phyloP scores from a whole-genome alignment of 495 filamentous ascomycete species.

The Oleoguttula mirabilis region DNA sequence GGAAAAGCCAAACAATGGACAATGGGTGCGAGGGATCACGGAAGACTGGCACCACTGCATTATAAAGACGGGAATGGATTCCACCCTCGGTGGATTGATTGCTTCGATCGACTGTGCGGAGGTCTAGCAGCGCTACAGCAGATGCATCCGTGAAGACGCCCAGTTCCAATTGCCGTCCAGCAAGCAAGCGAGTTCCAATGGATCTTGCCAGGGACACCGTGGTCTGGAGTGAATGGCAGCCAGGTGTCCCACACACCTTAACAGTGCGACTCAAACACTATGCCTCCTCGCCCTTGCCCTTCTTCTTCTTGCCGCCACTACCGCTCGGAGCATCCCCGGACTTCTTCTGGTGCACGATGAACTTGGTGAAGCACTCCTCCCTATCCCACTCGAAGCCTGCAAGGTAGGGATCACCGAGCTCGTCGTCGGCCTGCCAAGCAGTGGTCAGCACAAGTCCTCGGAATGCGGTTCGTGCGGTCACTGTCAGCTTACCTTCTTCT shows the following conservation, averaged over 20 bases:
- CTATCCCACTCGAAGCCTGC: conserved; percentile 92
- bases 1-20: no score
- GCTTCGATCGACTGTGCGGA: not conserved
- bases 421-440: conserved; percentile 63
- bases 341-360: conserved; percentile 75
- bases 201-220: not conserved
- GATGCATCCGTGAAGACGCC: not conserved
- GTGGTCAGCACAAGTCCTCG: not conserved
- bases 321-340: conserved; percentile 41
- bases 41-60: not conserved
- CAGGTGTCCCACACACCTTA: not conserved
- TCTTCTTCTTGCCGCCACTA: conserved; percentile 58
- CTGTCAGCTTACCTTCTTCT: conserved; percentile 61
- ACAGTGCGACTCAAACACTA: not conserved
- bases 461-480: not conserved
- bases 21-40: no score
- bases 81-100: no score
- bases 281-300: conserved; percentile 39
- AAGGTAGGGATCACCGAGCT: conserved; percentile 69
- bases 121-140: not conserved
- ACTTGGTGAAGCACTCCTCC: conserved; percentile 60
- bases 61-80: not conserved
- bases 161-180: not conserved
- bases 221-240: conserved; percentile 12
- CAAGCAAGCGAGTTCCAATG: not conserved